Conservation (phyloP, 2,329 filamentous ascomycete genomes). For the Pseudogymnoascus sp. region DNA sequence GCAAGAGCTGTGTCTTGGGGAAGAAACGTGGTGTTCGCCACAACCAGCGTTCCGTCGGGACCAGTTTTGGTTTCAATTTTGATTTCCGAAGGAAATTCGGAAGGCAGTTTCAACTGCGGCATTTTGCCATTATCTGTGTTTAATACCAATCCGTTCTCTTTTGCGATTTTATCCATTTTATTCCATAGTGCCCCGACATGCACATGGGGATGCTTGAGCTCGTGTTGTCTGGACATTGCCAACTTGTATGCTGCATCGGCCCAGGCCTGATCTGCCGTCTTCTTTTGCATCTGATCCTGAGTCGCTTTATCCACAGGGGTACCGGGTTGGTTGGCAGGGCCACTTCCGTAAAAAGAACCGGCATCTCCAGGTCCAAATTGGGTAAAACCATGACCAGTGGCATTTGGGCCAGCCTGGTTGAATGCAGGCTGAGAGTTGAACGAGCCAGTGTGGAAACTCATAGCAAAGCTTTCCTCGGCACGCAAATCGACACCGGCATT, state of each 20-base stretch:
- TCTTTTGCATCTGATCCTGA: constrained; percentile 58
- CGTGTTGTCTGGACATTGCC: constrained; percentile 50
- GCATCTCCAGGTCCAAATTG: constrained; percentile 49
- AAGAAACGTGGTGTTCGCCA: constrained; percentile 60
- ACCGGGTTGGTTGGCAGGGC: constrained; percentile 56
- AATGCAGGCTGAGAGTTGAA: constrained; percentile 38
- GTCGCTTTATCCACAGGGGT: constrained; percentile 37
- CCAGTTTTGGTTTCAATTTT: constrained; percentile 50
- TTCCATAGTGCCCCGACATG: constrained; percentile 21
- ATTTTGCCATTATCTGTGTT: constrained; percentile 52
- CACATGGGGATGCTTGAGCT: constrained; percentile 49
- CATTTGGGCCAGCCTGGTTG: constrained; percentile 32
- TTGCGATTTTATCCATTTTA: constrained; percentile 49
- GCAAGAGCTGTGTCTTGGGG: constrained; percentile 68
- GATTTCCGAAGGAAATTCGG: constrained; percentile 30
- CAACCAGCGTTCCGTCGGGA: constrained; percentile 55
- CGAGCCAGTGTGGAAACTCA: constrained; percentile 54
- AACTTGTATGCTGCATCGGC: constrained; percentile 48
- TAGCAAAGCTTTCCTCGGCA: constrained; percentile 77
- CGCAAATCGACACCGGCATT: constrained; percentile 81
- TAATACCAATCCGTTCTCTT: constrained; percentile 48
- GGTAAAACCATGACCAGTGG: constrained; percentile 41
- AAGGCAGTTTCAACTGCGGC: constrained; percentile 28
- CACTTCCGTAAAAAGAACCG: constrained; percentile 55
- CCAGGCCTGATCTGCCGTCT: constrained; percentile 59